Percentiles rank a stretch among this genome's conserved stretches.
Evolutionary conservation across 2,329 filamentous ascomycete genomes (phyloP).

Genomic region (Neonectria ditissima): DNA sequence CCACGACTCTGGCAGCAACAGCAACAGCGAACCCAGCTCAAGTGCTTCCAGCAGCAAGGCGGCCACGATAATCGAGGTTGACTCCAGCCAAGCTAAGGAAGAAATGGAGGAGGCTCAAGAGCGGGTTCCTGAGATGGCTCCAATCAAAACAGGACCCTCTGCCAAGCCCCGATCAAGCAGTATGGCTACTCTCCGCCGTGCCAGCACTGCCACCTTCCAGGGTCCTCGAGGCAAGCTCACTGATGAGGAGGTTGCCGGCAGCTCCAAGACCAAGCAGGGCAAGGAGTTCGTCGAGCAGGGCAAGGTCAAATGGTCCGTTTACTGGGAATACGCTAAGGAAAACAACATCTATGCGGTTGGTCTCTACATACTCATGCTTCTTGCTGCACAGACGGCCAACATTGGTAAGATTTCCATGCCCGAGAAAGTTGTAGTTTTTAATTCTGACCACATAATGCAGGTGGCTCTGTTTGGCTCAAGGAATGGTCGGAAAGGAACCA

Average conservation of each 20-base stretch:
- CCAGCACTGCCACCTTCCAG: constrained; percentile 90
- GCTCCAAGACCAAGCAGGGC: constrained; percentile 82
- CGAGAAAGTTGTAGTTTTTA: not conserved
- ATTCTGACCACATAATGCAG: constrained; percentile 51
- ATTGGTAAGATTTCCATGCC: constrained; percentile 68
- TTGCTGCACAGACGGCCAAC: constrained; percentile 84
- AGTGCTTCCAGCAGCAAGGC: constrained; percentile 63
- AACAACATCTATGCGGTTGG: constrained; percentile 88
- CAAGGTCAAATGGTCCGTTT: constrained; percentile 96
- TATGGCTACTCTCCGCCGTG: constrained; percentile 84
- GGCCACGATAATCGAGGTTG: constrained; percentile 67
- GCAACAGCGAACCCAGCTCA: constrained; percentile 56
- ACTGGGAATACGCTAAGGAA: constrained; percentile 92
- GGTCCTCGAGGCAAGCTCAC: constrained; percentile 85
- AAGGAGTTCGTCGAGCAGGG: constrained; percentile 94
- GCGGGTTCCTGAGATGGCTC: constrained; percentile 77
- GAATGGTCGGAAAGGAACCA: constrained; percentile 88
- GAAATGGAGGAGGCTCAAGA: constrained; percentile 85
- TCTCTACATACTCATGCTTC: constrained; percentile 81
- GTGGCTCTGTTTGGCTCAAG: constrained; percentile 92
- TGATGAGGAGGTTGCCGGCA: constrained; percentile 82
- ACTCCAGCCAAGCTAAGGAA: constrained; percentile 67
- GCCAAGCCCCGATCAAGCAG: constrained; percentile 74
- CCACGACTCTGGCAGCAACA: constrained; percentile 62
- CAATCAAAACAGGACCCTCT: constrained; percentile 71